Evolutionary conservation across 2,329 filamentous ascomycete genomes (phyloP), one percentile per base, ranked within the genome.

Genomic region (Cordyceps cicadae): DNA sequence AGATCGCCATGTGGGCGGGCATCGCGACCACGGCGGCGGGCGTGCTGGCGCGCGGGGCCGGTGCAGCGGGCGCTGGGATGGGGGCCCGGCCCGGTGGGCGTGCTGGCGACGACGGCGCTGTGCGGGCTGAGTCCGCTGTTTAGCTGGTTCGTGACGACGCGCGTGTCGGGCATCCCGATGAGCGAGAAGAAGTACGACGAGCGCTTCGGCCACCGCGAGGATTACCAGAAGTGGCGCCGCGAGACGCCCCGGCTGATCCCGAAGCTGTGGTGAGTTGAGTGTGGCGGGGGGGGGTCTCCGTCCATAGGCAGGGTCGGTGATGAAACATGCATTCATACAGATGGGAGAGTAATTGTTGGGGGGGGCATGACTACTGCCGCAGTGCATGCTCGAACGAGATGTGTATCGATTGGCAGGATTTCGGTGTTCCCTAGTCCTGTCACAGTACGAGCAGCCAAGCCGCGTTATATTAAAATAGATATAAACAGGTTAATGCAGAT

Each of bases 121-220:
- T 81, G 81, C 59, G 81, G 64, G 32, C 75, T 82, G 24, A 87
- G 84, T 70, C 87, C 87, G 11, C 82, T 81, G 0, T 89, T 89
- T 70, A 81, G 85, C 41, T 78, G 78, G 0, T 84, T 88, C 59
- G 70, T 89, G 67, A 70, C 89, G 60, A 72, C 85, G 45, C 85
- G 86, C 75, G 79, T 89, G 43, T 79, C 79, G 60, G 86, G 86
- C 7, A 77, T 89, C 29, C 85, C 86, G 5, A 65, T 89, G 71
- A 88, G 84, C 65, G 86, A 89, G 76, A 77, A 76, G 48, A 89
- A 89, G 74, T 89, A 89, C 67, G 84, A 89, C 70, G 79, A 83
- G 72, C 75, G 76, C 58, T 89, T 83, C 67, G 86, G 85, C 0
- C 75, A 85, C 63, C 76, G 82, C 46, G 81, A 83, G 72, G 86